Percentiles rank a stretch among this genome's conserved stretches.
phyloP scores from a whole-genome alignment of 2,329 filamentous ascomycete species.

The Paracoccidioides lutzii region DNA sequence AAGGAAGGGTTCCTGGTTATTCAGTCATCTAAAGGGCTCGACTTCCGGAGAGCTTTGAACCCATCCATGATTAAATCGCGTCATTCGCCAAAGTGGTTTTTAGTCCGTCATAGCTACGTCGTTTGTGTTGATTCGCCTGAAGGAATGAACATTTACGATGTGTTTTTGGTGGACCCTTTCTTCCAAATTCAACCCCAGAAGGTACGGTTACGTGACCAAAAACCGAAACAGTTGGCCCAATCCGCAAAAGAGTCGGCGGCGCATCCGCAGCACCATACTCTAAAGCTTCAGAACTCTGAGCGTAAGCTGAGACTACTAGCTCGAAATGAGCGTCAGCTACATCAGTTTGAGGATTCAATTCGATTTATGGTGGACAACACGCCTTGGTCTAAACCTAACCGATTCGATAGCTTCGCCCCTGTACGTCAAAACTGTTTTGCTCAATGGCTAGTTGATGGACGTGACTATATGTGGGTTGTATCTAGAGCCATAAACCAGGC shows the following conservation, averaged over 20 bases:
- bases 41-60: constrained; percentile 69
- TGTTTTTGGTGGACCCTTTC: constrained; percentile 86
- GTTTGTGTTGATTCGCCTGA: constrained; percentile 97
- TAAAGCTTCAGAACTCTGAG: constrained; percentile 84
- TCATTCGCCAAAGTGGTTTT: constrained; percentile 90
- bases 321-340: constrained; percentile 74
- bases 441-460: constrained; percentile 95
- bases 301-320: constrained; percentile 83
- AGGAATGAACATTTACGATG: constrained; percentile 97
- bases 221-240: constrained; percentile 49
- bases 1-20: constrained; percentile 94
- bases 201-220: constrained; percentile 38
- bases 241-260: constrained; percentile 50
- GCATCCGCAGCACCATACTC: constrained; percentile 61
- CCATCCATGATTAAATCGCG: constrained; percentile 66
- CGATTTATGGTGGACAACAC: constrained; percentile 72
- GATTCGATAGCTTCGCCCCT: constrained; percentile 84
- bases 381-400: constrained; percentile 67
- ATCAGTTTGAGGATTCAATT: constrained; percentile 90
- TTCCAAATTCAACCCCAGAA: constrained; percentile 70
- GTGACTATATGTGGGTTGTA: constrained; percentile 93
- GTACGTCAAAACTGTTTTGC: constrained; percentile 71
- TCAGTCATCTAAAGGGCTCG: constrained; percentile 76
- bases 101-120: constrained; percentile 94
- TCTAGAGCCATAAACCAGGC: constrained; percentile 81